Base-by-base conservation (phyloP, 768 basidiomycete genomes). In the Tricholoma sp. region DNA sequence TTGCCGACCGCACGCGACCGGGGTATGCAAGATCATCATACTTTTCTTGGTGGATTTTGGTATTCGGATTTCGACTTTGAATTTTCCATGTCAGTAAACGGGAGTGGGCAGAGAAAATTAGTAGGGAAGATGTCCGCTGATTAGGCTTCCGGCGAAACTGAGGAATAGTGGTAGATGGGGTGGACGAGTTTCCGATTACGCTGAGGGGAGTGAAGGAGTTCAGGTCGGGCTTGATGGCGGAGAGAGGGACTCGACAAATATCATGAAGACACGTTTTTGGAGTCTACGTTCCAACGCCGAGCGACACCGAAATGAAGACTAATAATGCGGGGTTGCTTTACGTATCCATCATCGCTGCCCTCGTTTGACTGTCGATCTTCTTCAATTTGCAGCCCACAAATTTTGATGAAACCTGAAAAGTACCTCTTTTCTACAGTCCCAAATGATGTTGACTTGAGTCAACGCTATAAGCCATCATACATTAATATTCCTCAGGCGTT, bases 81-180 rank as follows among this genome's bases (percentile, higher is more conserved):
- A 66, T 33, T 63, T 70, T 11, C 66, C 67, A 1, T 68, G 65
- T 17, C 70, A 71, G 53, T 63, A n/a, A 63, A 39, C 41, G 57
- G 33, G 61, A 66, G 67, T 64, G 65, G 61, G 32, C 41, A 2
- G 57, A 61, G n/a, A 54, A 50, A 7, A 37, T 66, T n/a, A 24
- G 31, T 39, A 28, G 47, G 24, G 47, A 47, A 1, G 44, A 53
- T 56, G 34, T 13, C 51, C 54, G 6, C 41, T 65, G 10, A 47
- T 55, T n/a, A 50, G 57, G 20, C 63, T 70, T 31, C 68, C 63
- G 8, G 50, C 53, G 28, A 70, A 66, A 60, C 41, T 66, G 29
- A 56, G 59, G 56, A 56, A 57, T 41, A 45, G 61, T 68, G 31
- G 48, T 60, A 49, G 55, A 56, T 6, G 34, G 59, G 7, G 63